Percentiles rank a stretch among this genome's conserved stretches.
Evolutionary conservation across 106 monocot genomes (phyloP).

Genomic region (Gastrodia elata): DNA sequence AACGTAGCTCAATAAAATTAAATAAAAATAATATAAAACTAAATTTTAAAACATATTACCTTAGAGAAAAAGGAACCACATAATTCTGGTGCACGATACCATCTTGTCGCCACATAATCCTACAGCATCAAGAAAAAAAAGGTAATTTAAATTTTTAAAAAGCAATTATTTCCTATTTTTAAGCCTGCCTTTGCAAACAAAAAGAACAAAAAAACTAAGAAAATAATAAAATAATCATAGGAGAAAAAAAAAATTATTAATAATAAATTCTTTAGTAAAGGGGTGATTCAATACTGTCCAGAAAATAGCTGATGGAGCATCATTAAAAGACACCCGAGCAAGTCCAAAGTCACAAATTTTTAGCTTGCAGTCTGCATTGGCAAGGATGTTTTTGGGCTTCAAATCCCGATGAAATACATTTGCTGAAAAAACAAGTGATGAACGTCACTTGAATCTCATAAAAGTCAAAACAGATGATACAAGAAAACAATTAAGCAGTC

Average conservation of each 20-base stretch:
- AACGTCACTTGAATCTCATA: neutral
- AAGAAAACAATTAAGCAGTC: neutral
- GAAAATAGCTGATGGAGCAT: slow-evolving; percentile 74
- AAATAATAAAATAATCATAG: neutral
- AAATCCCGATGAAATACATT: slow-evolving; percentile 83
- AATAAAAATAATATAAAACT: neutral
- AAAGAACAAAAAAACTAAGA: neutral
- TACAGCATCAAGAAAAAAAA: slow-evolving; percentile 13
- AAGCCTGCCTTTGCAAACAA: neutral
- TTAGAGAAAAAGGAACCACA: slow-evolving; percentile 88
- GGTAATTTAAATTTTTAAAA: slow-evolving; percentile 6
- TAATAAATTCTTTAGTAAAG: neutral
- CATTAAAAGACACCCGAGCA: slow-evolving; percentile 75
- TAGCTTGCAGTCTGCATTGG: slow-evolving; percentile 76
- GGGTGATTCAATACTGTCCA: slow-evolving; percentile 47
- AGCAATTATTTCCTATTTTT: neutral
- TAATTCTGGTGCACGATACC: slow-evolving; percentile 82
- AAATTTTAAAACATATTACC: slow-evolving; percentile 18
- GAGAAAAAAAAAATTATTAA: neutral
- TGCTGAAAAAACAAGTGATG: slow-evolving; percentile 28
- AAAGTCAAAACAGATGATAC: neutral
- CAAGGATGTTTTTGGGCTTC: slow-evolving; percentile 84
- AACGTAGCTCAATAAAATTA: neutral
- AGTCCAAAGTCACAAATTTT: slow-evolving; percentile 78
- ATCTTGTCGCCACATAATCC: slow-evolving; percentile 87